These are phyloP conservation scores for Rosellinia necatrix DNA, from an alignment of 2,329 filamentous ascomycete genomes.

Conservation along the genomic window DNA sequence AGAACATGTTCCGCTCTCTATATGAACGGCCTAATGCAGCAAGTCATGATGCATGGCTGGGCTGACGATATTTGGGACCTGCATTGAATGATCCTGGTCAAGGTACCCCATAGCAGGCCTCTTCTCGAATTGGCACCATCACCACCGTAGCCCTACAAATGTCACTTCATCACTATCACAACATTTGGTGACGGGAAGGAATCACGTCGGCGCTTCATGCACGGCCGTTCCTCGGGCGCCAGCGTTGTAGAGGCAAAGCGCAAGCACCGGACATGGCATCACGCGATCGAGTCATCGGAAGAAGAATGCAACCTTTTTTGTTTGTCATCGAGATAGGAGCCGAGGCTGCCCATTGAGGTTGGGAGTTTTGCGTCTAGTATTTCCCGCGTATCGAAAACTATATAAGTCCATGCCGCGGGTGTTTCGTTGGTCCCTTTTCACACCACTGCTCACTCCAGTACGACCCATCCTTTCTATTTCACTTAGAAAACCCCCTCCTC, in stretches of 20 bases:
- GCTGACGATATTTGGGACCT: constrained; percentile 14
- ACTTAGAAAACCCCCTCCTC: too few species aligned
- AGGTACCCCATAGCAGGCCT: constrained; percentile 16
- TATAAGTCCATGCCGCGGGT: too few species aligned
- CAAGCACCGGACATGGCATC: not conserved
- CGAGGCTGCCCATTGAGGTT: too few species aligned
- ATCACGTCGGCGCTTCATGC: not conserved
- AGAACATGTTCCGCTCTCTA: constrained; percentile 2
- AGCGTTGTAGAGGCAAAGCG: constrained; percentile 1
- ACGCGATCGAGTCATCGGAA: not conserved
- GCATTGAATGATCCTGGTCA: constrained; percentile 15
- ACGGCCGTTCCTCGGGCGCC: constrained; percentile 14
- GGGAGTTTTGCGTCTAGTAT: too few species aligned
- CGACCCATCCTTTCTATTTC: too few species aligned
- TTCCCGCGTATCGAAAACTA: not conserved
- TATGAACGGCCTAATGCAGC: constrained; percentile 1
- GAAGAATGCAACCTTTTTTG: constrained; percentile 11
- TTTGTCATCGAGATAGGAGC: not conserved
- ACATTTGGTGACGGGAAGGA: not conserved
- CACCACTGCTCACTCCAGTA: too few species aligned
- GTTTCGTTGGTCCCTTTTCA: too few species aligned
- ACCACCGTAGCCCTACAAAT: constrained; percentile 20
- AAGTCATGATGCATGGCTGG: constrained; percentile 1
- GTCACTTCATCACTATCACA: not conserved
- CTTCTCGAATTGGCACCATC: not conserved